Conservation (phyloP, 2,329 filamentous ascomycete species). For the Rhexocercosporidium sp. region DNA sequence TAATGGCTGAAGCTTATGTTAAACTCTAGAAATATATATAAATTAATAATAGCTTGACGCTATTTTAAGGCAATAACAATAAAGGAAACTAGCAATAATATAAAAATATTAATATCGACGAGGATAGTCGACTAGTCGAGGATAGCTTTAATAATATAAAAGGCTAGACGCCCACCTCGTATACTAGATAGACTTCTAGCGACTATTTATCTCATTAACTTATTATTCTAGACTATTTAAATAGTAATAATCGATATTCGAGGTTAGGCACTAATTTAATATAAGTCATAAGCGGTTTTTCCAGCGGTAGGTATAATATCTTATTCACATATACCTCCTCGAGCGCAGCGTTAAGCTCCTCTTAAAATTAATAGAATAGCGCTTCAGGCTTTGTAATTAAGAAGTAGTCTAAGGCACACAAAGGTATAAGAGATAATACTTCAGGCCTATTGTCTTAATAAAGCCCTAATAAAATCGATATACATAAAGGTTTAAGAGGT, state of each 20-base stretch:
- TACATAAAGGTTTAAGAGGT: background rate
- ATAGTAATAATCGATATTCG: background rate
- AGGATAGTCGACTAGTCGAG: conserved; percentile 13
- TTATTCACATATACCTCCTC: background rate
- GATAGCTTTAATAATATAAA: conserved; percentile 12
- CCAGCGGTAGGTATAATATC: background rate
- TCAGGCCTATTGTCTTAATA: background rate
- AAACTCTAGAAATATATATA: conserved; percentile 13
- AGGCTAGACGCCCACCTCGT: background rate
- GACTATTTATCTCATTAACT: conserved; percentile 6
- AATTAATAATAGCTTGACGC: conserved; percentile 4
- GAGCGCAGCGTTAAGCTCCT: background rate
- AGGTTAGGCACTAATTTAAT: background rate
- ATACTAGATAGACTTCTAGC: conserved; percentile 11
- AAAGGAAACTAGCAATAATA: conserved; percentile 13
- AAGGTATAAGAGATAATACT: background rate
- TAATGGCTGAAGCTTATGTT: conserved; percentile 17
- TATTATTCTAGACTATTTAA: conserved; percentile 5
- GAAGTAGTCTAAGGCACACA: background rate
- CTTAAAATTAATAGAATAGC: background rate
- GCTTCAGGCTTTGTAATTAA: background rate
- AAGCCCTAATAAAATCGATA: background rate
- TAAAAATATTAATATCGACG: conserved; percentile 14
- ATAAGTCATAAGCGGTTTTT: background rate
- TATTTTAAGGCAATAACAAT: conserved; percentile 4